Conservation (phyloP, 148 eudicot species). For the Suaeda aralocaspica region DNA sequence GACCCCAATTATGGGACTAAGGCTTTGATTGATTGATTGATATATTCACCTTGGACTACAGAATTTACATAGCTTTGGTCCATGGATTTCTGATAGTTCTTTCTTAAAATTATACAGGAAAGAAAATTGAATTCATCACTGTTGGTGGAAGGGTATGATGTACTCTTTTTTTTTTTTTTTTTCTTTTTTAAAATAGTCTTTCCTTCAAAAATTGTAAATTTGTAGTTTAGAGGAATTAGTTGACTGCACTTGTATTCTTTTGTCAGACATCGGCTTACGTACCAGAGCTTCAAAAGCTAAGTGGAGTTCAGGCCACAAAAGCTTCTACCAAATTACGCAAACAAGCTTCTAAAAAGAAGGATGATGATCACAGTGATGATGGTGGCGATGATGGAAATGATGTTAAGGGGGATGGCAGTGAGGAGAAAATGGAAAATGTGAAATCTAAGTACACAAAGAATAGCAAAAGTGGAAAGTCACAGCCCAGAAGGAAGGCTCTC, state of each 20-base stretch:
- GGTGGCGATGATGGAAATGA: conserved; percentile 28
- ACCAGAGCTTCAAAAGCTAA: conserved; percentile 79
- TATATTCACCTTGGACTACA: background rate
- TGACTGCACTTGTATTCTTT: conserved; percentile 8
- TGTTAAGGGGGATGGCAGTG: conserved; percentile 32
- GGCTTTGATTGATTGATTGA: no score
- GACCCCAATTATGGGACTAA: no score
- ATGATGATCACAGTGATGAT: conserved; percentile 23
- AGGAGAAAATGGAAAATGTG: conserved; percentile 28
- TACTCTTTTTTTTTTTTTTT: no score
- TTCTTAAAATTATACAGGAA: conserved; percentile 48
- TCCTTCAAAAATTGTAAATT: background rate
- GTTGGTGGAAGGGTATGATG: conserved; percentile 96
- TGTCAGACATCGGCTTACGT: conserved; percentile 90
- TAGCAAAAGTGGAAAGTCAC: no score
- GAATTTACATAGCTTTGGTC: background rate
- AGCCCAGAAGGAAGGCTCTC: no score
- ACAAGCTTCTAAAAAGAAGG: conserved; percentile 38
- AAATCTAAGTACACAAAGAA: no score
- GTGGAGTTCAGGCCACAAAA: conserved; percentile 57
- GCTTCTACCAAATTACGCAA: conserved; percentile 44
- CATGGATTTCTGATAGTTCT: conserved; percentile 6
- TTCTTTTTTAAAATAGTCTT: background rate
- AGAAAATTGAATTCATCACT: conserved; percentile 69
- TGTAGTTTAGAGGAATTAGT: background rate